These are phyloP conservation scores for Boletus bicolor DNA, from an alignment of 768 basidiomycete species.

Conservation along the genomic window DNA sequence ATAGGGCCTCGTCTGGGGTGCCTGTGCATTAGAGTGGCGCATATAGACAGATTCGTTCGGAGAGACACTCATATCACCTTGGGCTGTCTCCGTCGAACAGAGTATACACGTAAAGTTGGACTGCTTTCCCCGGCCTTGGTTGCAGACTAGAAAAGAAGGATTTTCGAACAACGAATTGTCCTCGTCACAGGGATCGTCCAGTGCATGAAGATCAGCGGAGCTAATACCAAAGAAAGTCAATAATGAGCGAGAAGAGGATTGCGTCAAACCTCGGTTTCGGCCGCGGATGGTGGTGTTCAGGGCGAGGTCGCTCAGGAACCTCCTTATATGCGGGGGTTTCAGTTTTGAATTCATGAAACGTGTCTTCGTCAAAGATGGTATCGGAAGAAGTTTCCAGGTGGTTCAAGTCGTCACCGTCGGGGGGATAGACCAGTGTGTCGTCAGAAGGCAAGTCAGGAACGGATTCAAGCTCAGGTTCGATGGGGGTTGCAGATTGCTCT, in stretches of 20 bases:
- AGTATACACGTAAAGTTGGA: conserved; percentile 22
- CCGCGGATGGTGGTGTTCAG: background rate
- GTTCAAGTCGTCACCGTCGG: conserved; percentile 1
- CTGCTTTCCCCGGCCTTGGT: conserved; percentile 7
- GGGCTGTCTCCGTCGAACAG: conserved; percentile 10
- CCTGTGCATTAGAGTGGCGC: conserved; percentile 19
- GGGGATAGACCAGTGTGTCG: conserved; percentile 20
- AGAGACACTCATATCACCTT: conserved; percentile 22
- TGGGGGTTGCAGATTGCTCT: conserved; percentile 5
- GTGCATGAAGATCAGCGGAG: background rate
- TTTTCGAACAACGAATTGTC: background rate
- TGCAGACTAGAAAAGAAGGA: conserved; percentile 12
- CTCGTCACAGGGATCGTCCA: background rate
- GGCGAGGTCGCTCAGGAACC: background rate
- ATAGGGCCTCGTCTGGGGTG: conserved; percentile 2
- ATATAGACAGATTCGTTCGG: conserved; percentile 12
- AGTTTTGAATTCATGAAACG: background rate
- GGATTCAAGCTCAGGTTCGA: conserved; percentile 1
- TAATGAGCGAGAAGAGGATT: background rate
- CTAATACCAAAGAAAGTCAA: conserved; percentile 18
- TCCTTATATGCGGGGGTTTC: conserved; percentile 17
- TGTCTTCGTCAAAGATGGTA: conserved; percentile 16
- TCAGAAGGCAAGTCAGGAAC: conserved; percentile 19
- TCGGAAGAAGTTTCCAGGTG: conserved; percentile 23
- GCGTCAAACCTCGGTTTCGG: conserved; percentile 17